A percentile compares a stretch with the other conserved stretches of the same genome.
phyloP scores from a whole-genome alignment of 176 grass and related monocot species.

The Aegilops sharonensis region DNA sequence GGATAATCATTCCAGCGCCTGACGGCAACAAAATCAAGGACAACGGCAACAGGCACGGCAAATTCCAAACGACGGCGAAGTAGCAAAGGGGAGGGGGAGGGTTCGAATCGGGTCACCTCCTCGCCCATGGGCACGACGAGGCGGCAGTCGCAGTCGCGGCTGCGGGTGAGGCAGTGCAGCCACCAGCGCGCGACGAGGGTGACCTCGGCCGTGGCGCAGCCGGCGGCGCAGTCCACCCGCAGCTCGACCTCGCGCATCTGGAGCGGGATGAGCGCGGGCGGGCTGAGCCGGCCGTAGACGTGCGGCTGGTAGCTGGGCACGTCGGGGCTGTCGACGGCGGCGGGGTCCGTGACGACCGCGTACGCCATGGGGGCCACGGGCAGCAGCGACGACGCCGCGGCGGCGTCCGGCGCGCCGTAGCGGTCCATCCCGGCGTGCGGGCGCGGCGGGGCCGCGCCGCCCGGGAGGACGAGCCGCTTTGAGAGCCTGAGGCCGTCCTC shows the following conservation, averaged over 20 bases:
- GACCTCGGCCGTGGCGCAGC: slow-evolving; percentile 43
- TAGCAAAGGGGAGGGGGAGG: too few relatives aligned
- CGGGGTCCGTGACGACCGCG: slow-evolving; percentile 77
- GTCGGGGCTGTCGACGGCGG: slow-evolving; percentile 88
- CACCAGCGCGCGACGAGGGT: slow-evolving; percentile 71
- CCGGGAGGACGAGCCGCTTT: slow-evolving; percentile 59
- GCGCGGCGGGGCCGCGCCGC: slow-evolving; percentile 35
- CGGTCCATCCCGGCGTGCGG: slow-evolving; percentile 55
- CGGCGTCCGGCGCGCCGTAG: neutral
- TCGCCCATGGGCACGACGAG: slow-evolving; percentile 78
- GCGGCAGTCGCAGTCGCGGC: slow-evolving; percentile 62
- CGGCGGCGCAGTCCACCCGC: slow-evolving; percentile 56
- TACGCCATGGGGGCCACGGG: slow-evolving; percentile 76
- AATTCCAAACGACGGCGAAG: neutral
- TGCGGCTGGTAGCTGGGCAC: slow-evolving; percentile 97
- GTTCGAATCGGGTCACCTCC: slow-evolving; percentile 47
- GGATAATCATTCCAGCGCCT: neutral
- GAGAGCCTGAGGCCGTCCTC: slow-evolving; percentile 86
- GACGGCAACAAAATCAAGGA: neutral
- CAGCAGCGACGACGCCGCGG: neutral
- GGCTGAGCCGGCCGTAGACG: slow-evolving; percentile 83
- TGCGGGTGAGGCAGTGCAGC: slow-evolving; percentile 85
- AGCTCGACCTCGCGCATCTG: slow-evolving; percentile 78
- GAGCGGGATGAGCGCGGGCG: slow-evolving; percentile 91
- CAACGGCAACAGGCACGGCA: neutral